phyloP scores from a whole-genome alignment of 1,139 yeast species.

The Pichia norvegensis region DNA sequence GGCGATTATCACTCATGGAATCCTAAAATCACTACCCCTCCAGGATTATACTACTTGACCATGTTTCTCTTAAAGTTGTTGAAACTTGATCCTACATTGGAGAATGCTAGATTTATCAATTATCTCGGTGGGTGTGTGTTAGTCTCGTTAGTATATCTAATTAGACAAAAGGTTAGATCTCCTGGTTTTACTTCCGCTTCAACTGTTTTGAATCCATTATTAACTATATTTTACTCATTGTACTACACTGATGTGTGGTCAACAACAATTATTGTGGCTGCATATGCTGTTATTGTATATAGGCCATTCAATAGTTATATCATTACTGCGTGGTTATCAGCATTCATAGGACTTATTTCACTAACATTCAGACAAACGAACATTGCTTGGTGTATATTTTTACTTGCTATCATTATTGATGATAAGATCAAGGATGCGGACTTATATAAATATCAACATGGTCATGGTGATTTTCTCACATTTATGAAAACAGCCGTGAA shows the following conservation, averaged over 20 bases:
- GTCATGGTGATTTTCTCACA: conserved; percentile 15
- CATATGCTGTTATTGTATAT: conserved; percentile 35
- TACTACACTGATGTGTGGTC: conserved; percentile 96
- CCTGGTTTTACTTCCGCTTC: conserved; percentile 42
- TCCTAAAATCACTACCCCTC: conserved; percentile 91
- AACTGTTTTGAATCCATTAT: conserved; percentile 56
- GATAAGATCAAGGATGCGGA: conserved; percentile 32
- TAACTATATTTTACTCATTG: conserved; percentile 63
- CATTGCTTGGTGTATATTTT: conserved; percentile 72
- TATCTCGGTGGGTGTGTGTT: conserved; percentile 53
- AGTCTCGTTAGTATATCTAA: conserved; percentile 38
- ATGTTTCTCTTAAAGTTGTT: conserved; percentile 36
- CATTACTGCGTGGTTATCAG: conserved; percentile 29
- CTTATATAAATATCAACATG: conserved; percentile 22
- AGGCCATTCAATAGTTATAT: conserved; percentile 20
- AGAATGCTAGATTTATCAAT: conserved; percentile 50
- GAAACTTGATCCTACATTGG: conserved; percentile 29
- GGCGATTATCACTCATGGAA: conserved; percentile 69
- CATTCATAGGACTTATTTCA: conserved; percentile 47
- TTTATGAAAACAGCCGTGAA: conserved; percentile 25
- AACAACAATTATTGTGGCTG: conserved; percentile 53
- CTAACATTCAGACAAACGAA: conserved; percentile 85
- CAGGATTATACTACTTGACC: conserved; percentile 76
- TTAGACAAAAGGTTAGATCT: conserved; percentile 27
- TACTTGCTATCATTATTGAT: conserved; percentile 51